A percentile compares a stretch with the other conserved stretches of the same genome.
Conservation (phyloP, 768 basidiomycete species). For the Boletus speciosus region DNA sequence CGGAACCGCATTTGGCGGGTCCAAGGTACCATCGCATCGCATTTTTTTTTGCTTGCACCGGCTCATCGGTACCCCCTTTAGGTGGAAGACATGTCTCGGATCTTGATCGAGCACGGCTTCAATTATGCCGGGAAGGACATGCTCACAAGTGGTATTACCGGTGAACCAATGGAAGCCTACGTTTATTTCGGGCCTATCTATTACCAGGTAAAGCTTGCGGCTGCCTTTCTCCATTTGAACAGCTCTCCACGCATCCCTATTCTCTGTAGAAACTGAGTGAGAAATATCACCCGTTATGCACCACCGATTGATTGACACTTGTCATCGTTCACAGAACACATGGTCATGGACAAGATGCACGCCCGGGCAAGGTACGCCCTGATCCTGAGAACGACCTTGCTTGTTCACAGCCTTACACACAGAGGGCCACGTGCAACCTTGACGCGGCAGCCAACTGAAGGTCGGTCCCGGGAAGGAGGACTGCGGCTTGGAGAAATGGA, state of each 20-base stretch:
- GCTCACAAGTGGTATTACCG: constrained; percentile 97
- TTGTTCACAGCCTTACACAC: constrained; percentile 10
- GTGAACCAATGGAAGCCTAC: constrained; percentile 93
- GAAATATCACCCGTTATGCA: constrained; percentile 24
- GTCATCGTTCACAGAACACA: constrained; percentile 62
- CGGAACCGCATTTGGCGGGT: constrained; percentile 96
- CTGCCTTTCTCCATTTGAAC: constrained; percentile 2
- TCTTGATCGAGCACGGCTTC: constrained; percentile 92
- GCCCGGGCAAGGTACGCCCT: constrained; percentile 83
- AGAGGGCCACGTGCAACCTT: constrained; percentile 95
- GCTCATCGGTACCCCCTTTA: constrained; percentile 28
- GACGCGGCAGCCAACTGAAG: constrained; percentile 97
- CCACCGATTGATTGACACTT: constrained; percentile 10
- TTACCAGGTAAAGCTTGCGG: constrained; percentile 66
- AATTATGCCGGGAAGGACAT: constrained; percentile 99
- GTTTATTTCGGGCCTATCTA: constrained; percentile 99
- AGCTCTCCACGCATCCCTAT: neutral
- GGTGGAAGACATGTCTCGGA: constrained; percentile 98
- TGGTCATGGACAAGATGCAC: constrained; percentile 99
- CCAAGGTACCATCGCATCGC: constrained; percentile 57
- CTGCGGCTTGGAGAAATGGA: constrained; percentile 99
- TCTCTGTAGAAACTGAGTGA: constrained; percentile 82
- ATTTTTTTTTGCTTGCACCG: neutral
- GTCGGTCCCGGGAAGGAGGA: constrained; percentile 96
- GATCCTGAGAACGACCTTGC: constrained; percentile 7